Evolutionary conservation across 148 eudicot genomes (phyloP).

Genomic region (Chenopodium berlandieri): DNA sequence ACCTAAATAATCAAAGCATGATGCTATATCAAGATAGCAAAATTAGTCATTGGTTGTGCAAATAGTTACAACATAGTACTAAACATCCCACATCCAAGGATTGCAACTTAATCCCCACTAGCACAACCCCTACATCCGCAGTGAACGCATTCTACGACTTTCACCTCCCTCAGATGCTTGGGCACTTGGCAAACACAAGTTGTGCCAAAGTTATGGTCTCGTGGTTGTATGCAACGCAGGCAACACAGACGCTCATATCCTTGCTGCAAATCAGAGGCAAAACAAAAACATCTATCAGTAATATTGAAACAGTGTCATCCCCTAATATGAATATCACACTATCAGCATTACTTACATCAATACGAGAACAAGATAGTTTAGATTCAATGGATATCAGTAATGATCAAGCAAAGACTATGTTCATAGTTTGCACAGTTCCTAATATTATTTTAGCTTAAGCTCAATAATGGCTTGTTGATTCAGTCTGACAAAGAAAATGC

Average conservation of each 20-base stretch:
- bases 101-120: constrained; percentile 63
- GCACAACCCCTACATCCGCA: constrained; percentile 89
- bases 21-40: constrained; percentile 14
- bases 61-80: not conserved
- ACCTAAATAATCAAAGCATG: not conserved
- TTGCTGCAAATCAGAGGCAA: constrained; percentile 48
- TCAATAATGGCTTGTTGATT: no score
- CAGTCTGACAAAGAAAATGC: no score
- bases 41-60: not conserved
- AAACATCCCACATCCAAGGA: not conserved
- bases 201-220: constrained; percentile 87
- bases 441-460: no score
- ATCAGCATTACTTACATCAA: not conserved
- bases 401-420: not conserved
- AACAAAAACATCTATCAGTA: not conserved
- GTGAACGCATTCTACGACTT: constrained; percentile 82
- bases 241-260: constrained; percentile 93
- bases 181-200: constrained; percentile 93
- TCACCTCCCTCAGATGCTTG: constrained; percentile 84
- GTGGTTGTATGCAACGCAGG: constrained; percentile 76
- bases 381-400: not conserved
- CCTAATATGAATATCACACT: not conserved
- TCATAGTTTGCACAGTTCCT: no score
- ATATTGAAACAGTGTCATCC: not conserved
- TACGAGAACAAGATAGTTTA: no score